Conservation (phyloP, 257 asterid species). For the Leptodermis oblonga region DNA sequence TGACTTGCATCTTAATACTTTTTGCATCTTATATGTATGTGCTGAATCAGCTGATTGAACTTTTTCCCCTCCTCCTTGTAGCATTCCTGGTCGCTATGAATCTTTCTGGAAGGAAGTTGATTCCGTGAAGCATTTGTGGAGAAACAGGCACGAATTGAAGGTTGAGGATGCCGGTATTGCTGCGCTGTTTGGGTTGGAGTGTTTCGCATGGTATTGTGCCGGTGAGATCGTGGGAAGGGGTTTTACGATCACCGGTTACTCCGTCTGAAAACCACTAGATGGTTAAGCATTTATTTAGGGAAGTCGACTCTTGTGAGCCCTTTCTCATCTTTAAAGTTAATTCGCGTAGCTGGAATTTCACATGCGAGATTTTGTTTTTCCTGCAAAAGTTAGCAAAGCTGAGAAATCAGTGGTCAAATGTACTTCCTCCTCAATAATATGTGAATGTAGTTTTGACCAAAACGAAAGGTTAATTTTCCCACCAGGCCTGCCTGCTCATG, state of each 20-base stretch:
- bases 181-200: conserved; percentile 82
- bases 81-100: conserved; percentile 81
- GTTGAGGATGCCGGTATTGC: conserved; percentile 91
- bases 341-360: conserved; percentile 19
- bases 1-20: neutral
- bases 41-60: neutral
- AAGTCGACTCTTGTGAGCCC: conserved; percentile 20
- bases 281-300: conserved; percentile 21
- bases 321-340: conserved; percentile 22
- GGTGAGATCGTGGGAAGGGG: conserved; percentile 97
- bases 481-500: too few relatives aligned
- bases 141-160: conserved; percentile 65
- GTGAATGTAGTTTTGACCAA: conserved; percentile 16
- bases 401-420: conserved; percentile 37
- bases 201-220: conserved; percentile 95
- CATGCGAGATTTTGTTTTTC: conserved; percentile 35
- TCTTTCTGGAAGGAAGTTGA: conserved; percentile 82
- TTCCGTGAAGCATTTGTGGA: conserved; percentile 76
- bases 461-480: neutral
- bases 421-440: conserved; percentile 36
- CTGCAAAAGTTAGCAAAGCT: conserved; percentile 33
- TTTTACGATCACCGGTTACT: conserved; percentile 84
- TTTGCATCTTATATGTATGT: neutral
- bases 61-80: conserved; percentile 24
- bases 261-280: conserved; percentile 43